Conservation (phyloP, 1,284 basidiomycete species). For the Cryptococcus hybrid region DNA sequence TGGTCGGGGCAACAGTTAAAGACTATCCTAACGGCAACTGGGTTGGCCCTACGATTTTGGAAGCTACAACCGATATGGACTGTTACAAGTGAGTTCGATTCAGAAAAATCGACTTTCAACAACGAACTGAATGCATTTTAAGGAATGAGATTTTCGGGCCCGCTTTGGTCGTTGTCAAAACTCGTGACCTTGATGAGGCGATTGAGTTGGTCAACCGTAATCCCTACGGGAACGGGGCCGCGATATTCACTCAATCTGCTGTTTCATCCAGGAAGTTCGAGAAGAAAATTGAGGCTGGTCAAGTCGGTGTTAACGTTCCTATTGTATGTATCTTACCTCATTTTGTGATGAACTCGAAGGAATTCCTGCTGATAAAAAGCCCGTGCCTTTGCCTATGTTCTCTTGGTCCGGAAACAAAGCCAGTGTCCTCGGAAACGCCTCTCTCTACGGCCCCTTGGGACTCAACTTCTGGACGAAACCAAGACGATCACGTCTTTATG, state of each 20-base stretch:
- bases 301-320: slow-evolving; percentile 94
- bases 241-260: slow-evolving; percentile 96
- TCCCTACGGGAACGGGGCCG: slow-evolving; percentile 87
- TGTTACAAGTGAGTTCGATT: slow-evolving; percentile 67
- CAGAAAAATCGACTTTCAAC: slow-evolving; percentile 20
- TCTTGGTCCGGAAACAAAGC: slow-evolving; percentile 58
- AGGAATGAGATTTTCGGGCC: slow-evolving; percentile 97
- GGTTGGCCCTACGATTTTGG: slow-evolving; percentile 88
- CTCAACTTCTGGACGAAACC: slow-evolving; percentile 44
- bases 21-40: slow-evolving; percentile 91
- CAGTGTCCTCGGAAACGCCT: slow-evolving; percentile 81
- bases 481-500: slow-evolving; percentile 46
- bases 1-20: slow-evolving; percentile 67
- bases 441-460: slow-evolving; percentile 75
- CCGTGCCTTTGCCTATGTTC: slow-evolving; percentile 72
- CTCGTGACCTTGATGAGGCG: slow-evolving; percentile 87
- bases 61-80: slow-evolving; percentile 76
- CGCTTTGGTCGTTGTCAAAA: slow-evolving; percentile 74
- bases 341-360: too few relatives aligned
- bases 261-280: slow-evolving; percentile 94
- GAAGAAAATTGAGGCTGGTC: slow-evolving; percentile 81
- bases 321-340: slow-evolving; percentile 39
- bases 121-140: background rate
- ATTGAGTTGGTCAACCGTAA: slow-evolving; percentile 86
- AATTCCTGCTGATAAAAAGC: slow-evolving; percentile 46